Evolutionary conservation across 2,329 filamentous ascomycete species (phyloP), one percentile per base, ranked within the genome.

Genomic region (Trichoderma pleuroti): DNA sequence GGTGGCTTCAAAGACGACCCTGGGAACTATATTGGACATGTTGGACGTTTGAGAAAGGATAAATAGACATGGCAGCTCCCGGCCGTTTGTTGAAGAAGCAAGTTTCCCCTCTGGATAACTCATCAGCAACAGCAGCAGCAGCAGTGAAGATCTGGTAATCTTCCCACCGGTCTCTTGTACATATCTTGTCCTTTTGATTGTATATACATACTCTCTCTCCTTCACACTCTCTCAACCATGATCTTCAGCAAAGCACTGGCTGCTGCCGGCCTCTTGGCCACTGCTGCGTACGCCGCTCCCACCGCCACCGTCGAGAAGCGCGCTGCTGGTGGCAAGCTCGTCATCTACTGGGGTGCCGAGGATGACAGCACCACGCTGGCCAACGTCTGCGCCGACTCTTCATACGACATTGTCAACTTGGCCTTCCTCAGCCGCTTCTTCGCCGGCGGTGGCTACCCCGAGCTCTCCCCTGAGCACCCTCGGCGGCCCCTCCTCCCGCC

Each of bases 341-440:
- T 69, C 68, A 36, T 75, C n/a, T 75, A 75, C 72, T 75, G 73
- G 74, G 74, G 73, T 42, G 71, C 71, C 18, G 73, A 74, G 39
- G 73, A 74, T 54, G 72, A 72, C 42, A 74, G 28, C 68, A 72
- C 72, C 11, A 65, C 73, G 10, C 72, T 75, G 4, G 65, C 71
- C 30, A 61, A 72, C 11, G 74, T 75, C 12, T 75, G 74, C 66
- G 71, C 65, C 49, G 74, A 74, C 34, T 11, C 65, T 4, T 70
- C 73, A 1, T 75, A 74, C 52, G 73, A 73, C 57, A 74, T 75
- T 66, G 74, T 75, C 70, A 74, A 74, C 65, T 66, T 75, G 30
- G 74, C 74, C 26, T 75, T 75, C 72, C 46, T 75, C n/a, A 70
- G 56, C 69, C 68, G 72, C 68, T 74, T 74, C 67, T 70, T 72